Evolutionary conservation across 345 rosid genomes (phyloP).

Genomic region (Nasturtium officinale): DNA sequence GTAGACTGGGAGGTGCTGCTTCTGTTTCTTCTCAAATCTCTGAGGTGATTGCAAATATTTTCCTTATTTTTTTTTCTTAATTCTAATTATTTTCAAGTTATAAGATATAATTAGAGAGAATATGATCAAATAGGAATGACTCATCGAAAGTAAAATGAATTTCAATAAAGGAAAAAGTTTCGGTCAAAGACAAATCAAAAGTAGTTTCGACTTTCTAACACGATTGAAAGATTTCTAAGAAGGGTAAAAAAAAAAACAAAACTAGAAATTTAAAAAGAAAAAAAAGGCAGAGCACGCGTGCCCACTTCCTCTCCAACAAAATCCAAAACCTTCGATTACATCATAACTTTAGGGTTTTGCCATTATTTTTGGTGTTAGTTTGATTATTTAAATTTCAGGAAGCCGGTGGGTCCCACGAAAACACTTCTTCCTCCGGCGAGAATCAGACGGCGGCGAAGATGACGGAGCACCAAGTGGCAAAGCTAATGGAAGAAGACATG

Average conservation of each 20-base stretch:
- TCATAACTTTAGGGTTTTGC: constrained; percentile 31
- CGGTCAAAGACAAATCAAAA: constrained; percentile 18
- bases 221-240: constrained; percentile 21
- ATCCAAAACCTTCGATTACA: neutral
- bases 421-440: constrained; percentile 36
- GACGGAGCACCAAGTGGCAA: constrained; percentile 92
- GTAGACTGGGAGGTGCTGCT: constrained; percentile 89
- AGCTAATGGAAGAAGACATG: constrained; percentile 96
- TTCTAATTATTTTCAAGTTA: neutral
- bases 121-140: constrained; percentile 14
- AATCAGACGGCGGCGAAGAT: constrained; percentile 46
- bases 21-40: constrained; percentile 84
- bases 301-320: constrained; percentile 39
- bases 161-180: neutral
- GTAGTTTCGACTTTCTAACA: constrained; percentile 31
- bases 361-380: neutral
- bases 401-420: constrained; percentile 46
- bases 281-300: constrained; percentile 77
- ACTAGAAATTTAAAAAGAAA: constrained; percentile 62
- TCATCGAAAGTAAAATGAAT: neutral
- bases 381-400: constrained; percentile 10
- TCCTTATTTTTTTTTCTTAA: neutral
- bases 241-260: constrained; percentile 32
- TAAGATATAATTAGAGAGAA: neutral
- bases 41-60: constrained; percentile 54